These are phyloP conservation scores for Penicillium lividum DNA, from an alignment of 495 filamentous ascomycete genomes.

Conservation along the genomic window DNA sequence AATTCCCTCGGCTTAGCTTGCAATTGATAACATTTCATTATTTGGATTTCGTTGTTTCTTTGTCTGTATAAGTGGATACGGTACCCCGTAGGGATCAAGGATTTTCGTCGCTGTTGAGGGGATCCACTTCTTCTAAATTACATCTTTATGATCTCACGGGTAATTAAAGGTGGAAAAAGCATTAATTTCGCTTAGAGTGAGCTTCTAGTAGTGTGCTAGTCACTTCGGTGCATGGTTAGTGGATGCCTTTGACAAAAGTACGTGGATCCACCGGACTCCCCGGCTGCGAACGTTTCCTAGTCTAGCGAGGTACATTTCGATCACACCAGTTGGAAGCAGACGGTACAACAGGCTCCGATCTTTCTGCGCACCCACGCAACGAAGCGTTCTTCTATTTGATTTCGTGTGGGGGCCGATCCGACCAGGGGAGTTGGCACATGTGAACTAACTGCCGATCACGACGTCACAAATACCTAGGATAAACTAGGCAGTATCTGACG, in stretches of 20 bases:
- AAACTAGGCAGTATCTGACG: background rate
- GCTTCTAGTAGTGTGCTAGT: background rate
- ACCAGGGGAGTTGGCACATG: conserved; percentile 1
- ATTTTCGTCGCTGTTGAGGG: background rate
- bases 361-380: background rate
- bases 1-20: background rate
- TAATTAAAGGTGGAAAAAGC: background rate
- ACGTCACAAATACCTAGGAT: conserved; percentile 14
- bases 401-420: background rate
- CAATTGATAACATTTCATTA: background rate
- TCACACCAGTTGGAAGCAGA: background rate
- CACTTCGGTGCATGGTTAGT: background rate
- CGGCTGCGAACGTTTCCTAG: background rate
- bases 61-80: background rate
- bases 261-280: background rate
- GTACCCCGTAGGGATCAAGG: too few relatives aligned
- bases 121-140: background rate
- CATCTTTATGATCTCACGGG: conserved; percentile 4
- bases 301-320: background rate
- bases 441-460: conserved; percentile 18
- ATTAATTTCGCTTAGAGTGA: conserved; percentile 1
- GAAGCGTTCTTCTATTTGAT: background rate
- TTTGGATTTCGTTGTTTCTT: background rate
- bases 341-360: background rate
- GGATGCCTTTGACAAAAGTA: background rate